Percentiles rank a stretch among this genome's conserved stretches.
Conservation (phyloP, 2,329 filamentous ascomycete species). For the Seiridium unicorne region DNA sequence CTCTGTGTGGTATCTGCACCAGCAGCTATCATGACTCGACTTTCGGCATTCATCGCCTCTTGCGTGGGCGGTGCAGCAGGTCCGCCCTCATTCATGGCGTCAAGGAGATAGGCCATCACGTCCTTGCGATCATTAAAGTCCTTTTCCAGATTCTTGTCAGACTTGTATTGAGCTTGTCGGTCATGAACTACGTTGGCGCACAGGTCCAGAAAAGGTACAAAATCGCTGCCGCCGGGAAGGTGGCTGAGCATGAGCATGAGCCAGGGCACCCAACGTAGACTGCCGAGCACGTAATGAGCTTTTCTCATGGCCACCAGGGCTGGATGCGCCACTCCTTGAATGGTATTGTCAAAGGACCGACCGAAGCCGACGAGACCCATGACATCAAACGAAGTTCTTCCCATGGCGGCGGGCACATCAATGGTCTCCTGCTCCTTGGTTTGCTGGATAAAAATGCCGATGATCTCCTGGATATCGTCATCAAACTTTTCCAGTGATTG, state of each 20-base stretch:
- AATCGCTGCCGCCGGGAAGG: slow-evolving; percentile 7
- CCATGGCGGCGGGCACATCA: slow-evolving; percentile 1
- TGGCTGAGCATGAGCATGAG: slow-evolving; percentile 4
- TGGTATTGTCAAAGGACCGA: slow-evolving; percentile 2
- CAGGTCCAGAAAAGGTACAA: slow-evolving; percentile 7
- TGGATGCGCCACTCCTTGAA: not conserved
- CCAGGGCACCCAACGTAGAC: slow-evolving; percentile 9
- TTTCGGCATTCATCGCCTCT: slow-evolving; percentile 7
- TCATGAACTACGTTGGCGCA: slow-evolving; percentile 7
- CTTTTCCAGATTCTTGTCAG: not conserved
- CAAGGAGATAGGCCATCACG: slow-evolving; percentile 8
- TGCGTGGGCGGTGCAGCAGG: slow-evolving; percentile 3
- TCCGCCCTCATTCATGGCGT: slow-evolving; percentile 6
- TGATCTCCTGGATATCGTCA: slow-evolving; percentile 7
- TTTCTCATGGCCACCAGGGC: slow-evolving; percentile 4
- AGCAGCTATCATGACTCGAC: slow-evolving; percentile 10
- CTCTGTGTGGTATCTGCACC: slow-evolving; percentile 11
- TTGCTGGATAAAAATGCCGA: slow-evolving; percentile 6
- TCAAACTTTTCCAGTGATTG: slow-evolving; percentile 1
- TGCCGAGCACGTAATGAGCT: slow-evolving; percentile 6
- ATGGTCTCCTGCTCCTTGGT: not conserved
- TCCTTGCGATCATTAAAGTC: slow-evolving; percentile 1
- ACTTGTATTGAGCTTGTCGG: not conserved
- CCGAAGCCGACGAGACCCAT: slow-evolving; percentile 10
- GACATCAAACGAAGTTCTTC: slow-evolving; percentile 7